Base-by-base conservation (phyloP, 495 filamentous ascomycete genomes). In the Lepraria neglecta region DNA sequence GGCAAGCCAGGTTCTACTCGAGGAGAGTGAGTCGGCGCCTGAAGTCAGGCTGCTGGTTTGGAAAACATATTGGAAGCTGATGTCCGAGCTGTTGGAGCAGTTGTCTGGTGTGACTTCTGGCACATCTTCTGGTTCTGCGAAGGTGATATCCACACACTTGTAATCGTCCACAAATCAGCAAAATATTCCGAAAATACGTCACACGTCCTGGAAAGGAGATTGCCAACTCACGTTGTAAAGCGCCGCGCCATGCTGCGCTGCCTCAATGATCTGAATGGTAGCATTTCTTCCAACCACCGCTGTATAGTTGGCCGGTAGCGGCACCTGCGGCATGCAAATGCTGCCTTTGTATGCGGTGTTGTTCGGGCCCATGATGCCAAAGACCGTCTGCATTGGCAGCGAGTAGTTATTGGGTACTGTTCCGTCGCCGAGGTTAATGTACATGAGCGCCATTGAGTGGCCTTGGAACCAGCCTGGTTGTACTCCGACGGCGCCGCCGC, bases 401-500 rank as follows among this genome's bases (percentile, higher is more conserved):
- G 90, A 95, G 85, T 92, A 91, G 77, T 97, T 97, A n/a, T 74
- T 73, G 3, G 95, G 95, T 10, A 82, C 73, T 21, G 81, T 89
- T 59, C 92, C 95, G 62, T 91, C 82, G 59, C 95, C 95, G 52
- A 99, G 76, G 78, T 99, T 99, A 74, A 99, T 80, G 74, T 97
- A 96, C 70, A 97, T 79, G 61, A 92, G 82, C 38, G 92, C 94
- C 6, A 84, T 87, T 10, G 80, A 70, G 70, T 99, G 95, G 63
- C 95, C 95, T 45, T 83, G 84, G 78, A 97, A 97, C 95, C 95
- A 99, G 67, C 95, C 87, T 6, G 95, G 89, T 72, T 96, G 91
- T 61, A 99, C 73, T 21, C 89, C 82, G 60, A 99, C 71, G 17
- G 91, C 89, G 54, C 95, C 95, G 67, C 94, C 95, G 38, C 69